A percentile compares a stretch with the other conserved stretches of the same genome.
Evolutionary conservation across 148 eudicot species (phyloP).

Genomic region (Camellia granthamiana): DNA sequence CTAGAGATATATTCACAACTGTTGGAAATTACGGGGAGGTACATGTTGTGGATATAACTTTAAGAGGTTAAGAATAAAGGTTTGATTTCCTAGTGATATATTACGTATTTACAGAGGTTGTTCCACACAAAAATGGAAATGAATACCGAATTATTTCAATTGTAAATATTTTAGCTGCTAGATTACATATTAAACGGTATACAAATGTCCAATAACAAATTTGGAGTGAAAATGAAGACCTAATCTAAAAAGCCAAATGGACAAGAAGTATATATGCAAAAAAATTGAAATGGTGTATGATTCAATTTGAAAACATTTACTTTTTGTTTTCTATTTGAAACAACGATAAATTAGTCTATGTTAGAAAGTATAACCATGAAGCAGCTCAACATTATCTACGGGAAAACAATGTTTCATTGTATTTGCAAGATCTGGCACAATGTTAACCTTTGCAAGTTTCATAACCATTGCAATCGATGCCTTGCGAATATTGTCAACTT

Average conservation of each 20-base stretch:
- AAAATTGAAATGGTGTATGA: neutral
- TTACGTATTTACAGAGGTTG: neutral
- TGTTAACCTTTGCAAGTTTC: conserved; percentile 89
- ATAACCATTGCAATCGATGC: conserved; percentile 86
- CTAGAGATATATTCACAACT: neutral
- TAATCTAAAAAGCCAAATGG: too few species aligned
- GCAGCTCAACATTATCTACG: neutral
- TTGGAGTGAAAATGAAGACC: neutral
- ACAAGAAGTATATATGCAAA: too few species aligned
- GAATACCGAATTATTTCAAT: neutral
- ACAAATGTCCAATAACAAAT: neutral
- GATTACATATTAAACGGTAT: neutral
- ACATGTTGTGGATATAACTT: neutral
- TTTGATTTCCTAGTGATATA: neutral
- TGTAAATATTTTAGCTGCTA: neutral
- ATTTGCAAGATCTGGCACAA: neutral
- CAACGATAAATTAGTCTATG: neutral
- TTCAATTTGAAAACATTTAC: neutral
- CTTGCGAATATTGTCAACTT: conserved; percentile 91
- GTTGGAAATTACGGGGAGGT: neutral
- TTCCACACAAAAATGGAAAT: neutral
- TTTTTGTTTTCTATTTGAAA: neutral
- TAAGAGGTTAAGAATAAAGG: neutral
- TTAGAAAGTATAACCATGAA: neutral
- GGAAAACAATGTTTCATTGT: neutral